phyloP scores from a whole-genome alignment of 2,329 filamentous ascomycete species.

The Cladosporium sp. region DNA sequence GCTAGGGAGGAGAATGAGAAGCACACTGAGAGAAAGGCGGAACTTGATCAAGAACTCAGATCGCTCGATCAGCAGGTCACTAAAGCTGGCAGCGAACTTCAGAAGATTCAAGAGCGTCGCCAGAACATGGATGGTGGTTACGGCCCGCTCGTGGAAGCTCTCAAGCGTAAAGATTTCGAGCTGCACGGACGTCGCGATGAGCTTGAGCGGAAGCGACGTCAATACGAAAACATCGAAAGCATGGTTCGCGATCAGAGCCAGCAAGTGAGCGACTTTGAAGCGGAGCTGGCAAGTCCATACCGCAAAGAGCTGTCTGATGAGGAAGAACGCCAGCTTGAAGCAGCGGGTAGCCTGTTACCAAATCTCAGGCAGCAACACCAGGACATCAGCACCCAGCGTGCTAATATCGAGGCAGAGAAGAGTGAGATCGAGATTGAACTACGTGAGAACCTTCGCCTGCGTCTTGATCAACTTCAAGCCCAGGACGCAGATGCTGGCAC shows the following conservation, averaged over 20 bases:
- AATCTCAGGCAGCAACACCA: constrained; percentile 72
- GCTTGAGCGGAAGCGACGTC: constrained; percentile 64
- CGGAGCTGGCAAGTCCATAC: constrained; percentile 79
- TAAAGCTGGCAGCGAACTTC: constrained; percentile 72
- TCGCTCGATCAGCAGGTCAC: constrained; percentile 85
- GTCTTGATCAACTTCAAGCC: constrained; percentile 77
- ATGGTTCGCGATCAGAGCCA: constrained; percentile 55
- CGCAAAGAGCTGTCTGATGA: constrained; percentile 78
- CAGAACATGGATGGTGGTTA: constrained; percentile 77
- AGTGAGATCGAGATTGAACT: constrained; percentile 80
- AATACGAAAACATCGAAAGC: constrained; percentile 65
- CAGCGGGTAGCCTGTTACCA: constrained; percentile 63
- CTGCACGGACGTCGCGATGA: constrained; percentile 68
- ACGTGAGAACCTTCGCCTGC: constrained; percentile 80
- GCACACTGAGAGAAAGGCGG: constrained; percentile 57
- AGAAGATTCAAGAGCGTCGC: constrained; percentile 75
- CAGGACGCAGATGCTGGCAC: constrained; percentile 64
- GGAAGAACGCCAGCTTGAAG: constrained; percentile 79
- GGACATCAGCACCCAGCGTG: constrained; percentile 65
- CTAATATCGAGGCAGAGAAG: constrained; percentile 75
- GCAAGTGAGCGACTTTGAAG: constrained; percentile 69
- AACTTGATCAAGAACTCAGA: constrained; percentile 67
- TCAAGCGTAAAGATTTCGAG: constrained; percentile 69
- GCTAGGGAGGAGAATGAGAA: constrained; percentile 71
- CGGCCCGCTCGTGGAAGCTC: constrained; percentile 70